Evolutionary conservation across 495 filamentous ascomycete genomes (phyloP).

Genomic region (Aspergillus incahuasiensis): DNA sequence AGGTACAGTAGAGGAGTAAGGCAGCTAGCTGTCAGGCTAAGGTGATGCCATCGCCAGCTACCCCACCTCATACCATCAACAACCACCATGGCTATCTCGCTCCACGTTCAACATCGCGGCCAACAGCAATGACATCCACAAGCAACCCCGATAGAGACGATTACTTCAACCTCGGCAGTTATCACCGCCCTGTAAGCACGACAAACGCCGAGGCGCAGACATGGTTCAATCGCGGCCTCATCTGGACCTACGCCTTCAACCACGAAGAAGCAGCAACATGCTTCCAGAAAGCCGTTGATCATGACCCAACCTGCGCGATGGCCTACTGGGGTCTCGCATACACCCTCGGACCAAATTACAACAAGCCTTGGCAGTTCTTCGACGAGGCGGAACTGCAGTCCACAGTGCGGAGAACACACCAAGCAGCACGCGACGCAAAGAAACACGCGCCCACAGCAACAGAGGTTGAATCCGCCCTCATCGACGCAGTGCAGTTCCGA

Average conservation of each 20-base stretch:
- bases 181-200: slow-evolving; percentile 42
- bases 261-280: slow-evolving; percentile 23
- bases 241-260: slow-evolving; percentile 30
- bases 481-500: slow-evolving; percentile 51
- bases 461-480: slow-evolving; percentile 49
- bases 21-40: too few relatives aligned
- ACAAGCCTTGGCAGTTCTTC: slow-evolving; percentile 67
- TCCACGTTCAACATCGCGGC: neutral
- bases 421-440: slow-evolving; percentile 39
- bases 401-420: slow-evolving; percentile 42
- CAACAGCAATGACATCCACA: neutral
- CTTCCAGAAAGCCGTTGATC: slow-evolving; percentile 38
- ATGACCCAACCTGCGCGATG: slow-evolving; percentile 53
- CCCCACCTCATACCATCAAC: slow-evolving; percentile 3
- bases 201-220: slow-evolving; percentile 22
- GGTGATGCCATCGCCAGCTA: neutral
- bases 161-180: slow-evolving; percentile 55
- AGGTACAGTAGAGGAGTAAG: too few relatives aligned
- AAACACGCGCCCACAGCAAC: slow-evolving; percentile 23
- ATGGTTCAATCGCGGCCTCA: slow-evolving; percentile 28
- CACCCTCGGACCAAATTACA: slow-evolving; percentile 65
- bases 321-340: slow-evolving; percentile 67
- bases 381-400: slow-evolving; percentile 51
- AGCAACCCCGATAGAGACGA: neutral
- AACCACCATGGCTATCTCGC: neutral